Base-by-base conservation (phyloP, 179 eudicot genomes). In the Kewa caespitosa region DNA sequence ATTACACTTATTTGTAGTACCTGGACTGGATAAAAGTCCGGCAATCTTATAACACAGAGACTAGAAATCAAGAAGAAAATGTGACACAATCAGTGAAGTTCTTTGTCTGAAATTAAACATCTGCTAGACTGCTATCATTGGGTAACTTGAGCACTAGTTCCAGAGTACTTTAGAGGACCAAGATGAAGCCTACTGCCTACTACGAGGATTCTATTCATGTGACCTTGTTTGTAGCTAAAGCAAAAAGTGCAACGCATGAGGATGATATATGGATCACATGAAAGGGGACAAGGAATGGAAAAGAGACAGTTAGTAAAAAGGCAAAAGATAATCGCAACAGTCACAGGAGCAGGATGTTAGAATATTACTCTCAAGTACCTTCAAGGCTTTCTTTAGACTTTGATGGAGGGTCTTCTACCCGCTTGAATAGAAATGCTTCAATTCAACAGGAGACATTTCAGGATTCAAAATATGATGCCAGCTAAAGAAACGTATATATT, bases 341-440 rank as follows among this genome's bases (percentile, higher is more conserved):
- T 39, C 50, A 59, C 4, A 75, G 43, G 32, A 4, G 6, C 11
- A 33, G 9, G 18, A n/a, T 38, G 15, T 11, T 32, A 25, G 52
- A 38, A 7, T 34, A 22, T 20, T 1, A 13, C 23, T 39, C 43
- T 69, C 22, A 82, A 42, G 65, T 84, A 96, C 98, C 98, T 91
- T 90, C 91, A 82, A 33, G 72, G 75, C 70, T 79, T 76, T 81
- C 88, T 57, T 76, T 81, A 17, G 81, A 79, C 80, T 91, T 91
- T 20, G 54, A 55, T 64, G 85, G 83, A 70, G 54, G 66, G 57
- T 84, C 84, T 78, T 89, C 90, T 59, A 78, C 90, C 96, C 93
- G 90, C 76, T 59, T 81, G 33, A 55, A 34, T 33, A 32, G 48
- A 68, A 59, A 18, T 64, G 41, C 34, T 37, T 30, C 22, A 34